Evolutionary conservation across 192 early-diverging fungal genomes (phyloP).

Genomic region (Podila epicladia): DNA sequence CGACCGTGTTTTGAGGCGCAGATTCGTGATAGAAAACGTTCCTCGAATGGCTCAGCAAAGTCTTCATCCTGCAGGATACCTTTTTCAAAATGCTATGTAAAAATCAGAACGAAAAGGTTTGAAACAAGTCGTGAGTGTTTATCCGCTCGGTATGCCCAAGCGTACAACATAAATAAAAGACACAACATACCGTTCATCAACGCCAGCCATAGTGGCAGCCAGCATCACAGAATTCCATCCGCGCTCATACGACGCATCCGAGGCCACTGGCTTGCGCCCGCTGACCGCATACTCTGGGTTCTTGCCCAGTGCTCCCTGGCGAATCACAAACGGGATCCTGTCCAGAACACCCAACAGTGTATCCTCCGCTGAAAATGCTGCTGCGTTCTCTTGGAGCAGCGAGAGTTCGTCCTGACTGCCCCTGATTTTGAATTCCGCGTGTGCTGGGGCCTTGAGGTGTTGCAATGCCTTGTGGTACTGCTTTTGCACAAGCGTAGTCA

Average conservation of each 20-base stretch:
- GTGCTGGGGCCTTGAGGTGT: background rate
- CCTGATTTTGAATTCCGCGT: background rate
- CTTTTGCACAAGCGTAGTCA: conserved; percentile 13
- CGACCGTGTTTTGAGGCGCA: background rate
- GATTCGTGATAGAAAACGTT: conserved; percentile 3
- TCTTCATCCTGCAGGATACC: conserved; percentile 25
- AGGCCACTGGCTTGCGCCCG: conserved; percentile 12
- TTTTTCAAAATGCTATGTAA: conserved; percentile 31
- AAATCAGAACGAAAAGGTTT: background rate
- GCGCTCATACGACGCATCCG: conserved; percentile 15
- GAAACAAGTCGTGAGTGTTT: background rate
- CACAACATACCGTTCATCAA: conserved; percentile 35
- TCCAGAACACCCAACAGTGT: conserved; percentile 11
- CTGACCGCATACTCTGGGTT: conserved; percentile 15
- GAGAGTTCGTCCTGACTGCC: conserved; percentile 19
- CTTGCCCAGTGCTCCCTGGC: conserved; percentile 30
- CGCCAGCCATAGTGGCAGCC: conserved; percentile 24
- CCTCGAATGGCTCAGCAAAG: conserved; percentile 10
- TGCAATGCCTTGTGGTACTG: conserved; percentile 14
- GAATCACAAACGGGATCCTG: conserved; percentile 30
- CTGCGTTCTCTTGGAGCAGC: conserved; percentile 18
- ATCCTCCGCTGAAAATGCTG: conserved; percentile 31
- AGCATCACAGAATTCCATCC: conserved; percentile 44
- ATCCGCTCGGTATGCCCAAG: background rate
- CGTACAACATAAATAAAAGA: background rate